Evolutionary conservation across 1,284 basidiomycete species (phyloP).

Genomic region (Austroboletus niveus): DNA sequence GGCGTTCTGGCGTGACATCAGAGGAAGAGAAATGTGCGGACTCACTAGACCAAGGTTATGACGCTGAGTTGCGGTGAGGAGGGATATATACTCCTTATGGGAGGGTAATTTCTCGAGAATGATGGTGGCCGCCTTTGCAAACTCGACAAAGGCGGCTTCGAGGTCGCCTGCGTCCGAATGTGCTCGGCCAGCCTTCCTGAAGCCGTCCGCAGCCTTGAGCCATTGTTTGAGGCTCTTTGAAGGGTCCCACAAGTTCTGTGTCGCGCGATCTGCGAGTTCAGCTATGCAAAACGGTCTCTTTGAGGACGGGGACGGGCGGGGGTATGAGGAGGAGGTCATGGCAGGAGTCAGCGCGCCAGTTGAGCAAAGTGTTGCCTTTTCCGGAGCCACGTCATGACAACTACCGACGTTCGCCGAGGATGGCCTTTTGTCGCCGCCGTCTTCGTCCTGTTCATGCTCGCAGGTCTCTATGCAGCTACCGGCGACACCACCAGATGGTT

Average conservation of each 20-base stretch:
- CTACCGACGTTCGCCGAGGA: conserved; percentile 25
- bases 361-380: conserved; percentile 22
- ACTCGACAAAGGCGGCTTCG: conserved; percentile 38
- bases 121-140: conserved; percentile 41
- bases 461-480: conserved; percentile 50
- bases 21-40: conserved; percentile 16
- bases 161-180: conserved; percentile 28
- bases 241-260: conserved; percentile 33
- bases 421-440: conserved; percentile 48
- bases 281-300: conserved; percentile 35
- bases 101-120: conserved; percentile 43
- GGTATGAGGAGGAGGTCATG: conserved; percentile 30
- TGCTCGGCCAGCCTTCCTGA: conserved; percentile 32
- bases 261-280: conserved; percentile 37
- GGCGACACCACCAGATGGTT: conserved; percentile 23
- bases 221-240: conserved; percentile 36
- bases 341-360: conserved; percentile 1
- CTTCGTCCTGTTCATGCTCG: conserved; percentile 54
- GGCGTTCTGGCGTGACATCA: conserved; percentile 4
- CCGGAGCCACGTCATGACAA: background rate
- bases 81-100: conserved; percentile 37
- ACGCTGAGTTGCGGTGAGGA: conserved; percentile 36
- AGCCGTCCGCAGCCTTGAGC: conserved; percentile 36
- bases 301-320: conserved; percentile 19
- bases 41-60: conserved; percentile 39